phyloP scores from a whole-genome alignment of 805 yeast genomes.

The Hanseniaspora guilliermondii region DNA sequence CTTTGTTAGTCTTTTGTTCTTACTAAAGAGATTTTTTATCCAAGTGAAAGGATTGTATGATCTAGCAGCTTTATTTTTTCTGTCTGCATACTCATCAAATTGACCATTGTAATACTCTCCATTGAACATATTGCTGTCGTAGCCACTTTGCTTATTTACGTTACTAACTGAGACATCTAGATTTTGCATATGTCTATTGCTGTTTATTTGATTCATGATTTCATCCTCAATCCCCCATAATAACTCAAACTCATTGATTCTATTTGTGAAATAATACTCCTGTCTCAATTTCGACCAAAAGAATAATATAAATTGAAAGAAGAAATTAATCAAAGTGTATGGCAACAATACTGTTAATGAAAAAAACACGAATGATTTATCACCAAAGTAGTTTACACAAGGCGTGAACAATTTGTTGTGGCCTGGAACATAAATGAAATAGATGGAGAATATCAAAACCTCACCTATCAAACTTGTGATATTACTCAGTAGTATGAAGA shows the following conservation, averaged over 20 bases:
- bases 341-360: conserved; percentile 26
- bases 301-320: conserved; percentile 18
- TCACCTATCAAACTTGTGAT: conserved; percentile 25
- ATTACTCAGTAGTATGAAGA: conserved; percentile 17
- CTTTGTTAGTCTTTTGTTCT: not conserved
- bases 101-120: not conserved
- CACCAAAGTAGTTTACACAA: conserved; percentile 27
- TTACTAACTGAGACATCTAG: conserved; percentile 13
- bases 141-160: conserved; percentile 8
- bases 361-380: conserved; percentile 24
- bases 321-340: conserved; percentile 20
- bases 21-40: not conserved
- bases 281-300: conserved; percentile 18
- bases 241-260: conserved; percentile 18
- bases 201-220: conserved; percentile 9
- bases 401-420: conserved; percentile 26
- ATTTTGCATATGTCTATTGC: conserved; percentile 16
- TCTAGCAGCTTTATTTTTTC: not conserved
- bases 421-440: conserved; percentile 32
- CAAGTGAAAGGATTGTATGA: conserved; percentile 9
- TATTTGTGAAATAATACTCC: conserved; percentile 12
- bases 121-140: not conserved
- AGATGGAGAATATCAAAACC: conserved; percentile 28
- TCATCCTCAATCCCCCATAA: conserved; percentile 13
- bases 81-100: no score